A percentile compares a stretch with the other conserved stretches of the same genome.
These are phyloP conservation scores for Colletotrichum sidae DNA, from an alignment of 2,329 filamentous ascomycete genomes.

Conservation along the genomic window DNA sequence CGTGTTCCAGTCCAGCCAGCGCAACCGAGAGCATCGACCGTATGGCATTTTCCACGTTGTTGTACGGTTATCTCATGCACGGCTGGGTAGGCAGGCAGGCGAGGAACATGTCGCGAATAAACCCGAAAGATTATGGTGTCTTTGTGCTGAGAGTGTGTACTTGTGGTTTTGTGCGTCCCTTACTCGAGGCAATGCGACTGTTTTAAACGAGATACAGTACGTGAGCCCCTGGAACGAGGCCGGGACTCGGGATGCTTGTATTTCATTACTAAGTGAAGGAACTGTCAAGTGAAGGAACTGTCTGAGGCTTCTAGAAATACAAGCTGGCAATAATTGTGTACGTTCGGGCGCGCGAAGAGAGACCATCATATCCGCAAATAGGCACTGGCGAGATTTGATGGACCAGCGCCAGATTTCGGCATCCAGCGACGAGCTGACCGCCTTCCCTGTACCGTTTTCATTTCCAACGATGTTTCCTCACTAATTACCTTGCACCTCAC, in stretches of 20 bases:
- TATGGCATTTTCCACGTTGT: not conserved
- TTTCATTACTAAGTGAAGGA: not conserved
- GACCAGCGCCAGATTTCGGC: conserved; percentile 3
- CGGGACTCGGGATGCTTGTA: no score
- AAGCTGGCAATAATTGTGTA: conserved; percentile 23
- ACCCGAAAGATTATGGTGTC: not conserved
- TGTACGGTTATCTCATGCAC: not conserved
- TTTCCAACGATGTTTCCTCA: not conserved
- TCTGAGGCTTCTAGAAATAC: conserved; percentile 19
- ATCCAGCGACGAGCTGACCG: conserved; percentile 19
- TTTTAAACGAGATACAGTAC: not conserved
- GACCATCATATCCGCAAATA: conserved; percentile 37
- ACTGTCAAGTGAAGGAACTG: conserved; percentile 1
- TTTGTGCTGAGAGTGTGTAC: not conserved
- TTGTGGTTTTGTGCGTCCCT: conserved; percentile 9
- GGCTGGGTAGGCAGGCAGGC: no score
- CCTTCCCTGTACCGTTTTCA: not conserved
- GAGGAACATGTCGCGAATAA: no score
- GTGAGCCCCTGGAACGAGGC: no score
- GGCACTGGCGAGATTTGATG: conserved; percentile 36
- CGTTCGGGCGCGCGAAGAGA: conserved; percentile 20
- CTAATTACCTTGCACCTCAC: no score
- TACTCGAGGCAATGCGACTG: conserved; percentile 19
- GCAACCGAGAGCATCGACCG: no score
- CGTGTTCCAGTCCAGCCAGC: no score